Base-by-base conservation (phyloP, 192 early-diverging fungal genomes). In the Chytriomyces confervae region DNA sequence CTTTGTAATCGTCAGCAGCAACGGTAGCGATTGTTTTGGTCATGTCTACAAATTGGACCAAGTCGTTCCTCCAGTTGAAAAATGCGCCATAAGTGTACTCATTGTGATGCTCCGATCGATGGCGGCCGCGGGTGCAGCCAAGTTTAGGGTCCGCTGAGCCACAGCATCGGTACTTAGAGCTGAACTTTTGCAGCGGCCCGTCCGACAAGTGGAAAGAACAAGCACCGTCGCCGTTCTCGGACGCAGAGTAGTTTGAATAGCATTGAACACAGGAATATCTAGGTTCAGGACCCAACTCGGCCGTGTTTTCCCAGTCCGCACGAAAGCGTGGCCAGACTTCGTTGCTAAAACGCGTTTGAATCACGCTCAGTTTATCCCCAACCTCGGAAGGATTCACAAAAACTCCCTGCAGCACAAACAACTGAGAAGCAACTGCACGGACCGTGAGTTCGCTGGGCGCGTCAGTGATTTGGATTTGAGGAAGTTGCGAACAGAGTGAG, bases 321-420 rank as follows among this genome's bases (percentile, higher is more conserved):
- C 75, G 75, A 50, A 70, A 77, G 8, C 8, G 8, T 13, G 44
- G 11, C 63, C 73, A 65, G 6, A 75, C 48, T 65, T 75, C 63
- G 16, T 7, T 43, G 20, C 16, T 43, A 20, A 65, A 71, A 5
- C 77, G n/a, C 53, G 57, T 9, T 7, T 43, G 29, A 47, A 78
- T 78, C 6, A 46, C 27, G 18, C 43, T 7, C 10, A 78, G 51
- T 50, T 78, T 78, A 57, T 78, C 77, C 7, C 6, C n/a, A 13
- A 78, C 23, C 18, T 78, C 77, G 9, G 43, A 29, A 36, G 77
- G 77, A 43, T 78, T 66, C 7, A 78, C 4, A 27, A 78, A 78
- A n/a, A 78, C 49, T 24, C 66, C 77, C 43, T 77, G 75, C 6
- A 77, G 75, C 50, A 69, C 69, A n/a, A 77, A 69, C 8, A 77